Conservation (phyloP, 2,329 filamentous ascomycete genomes). For the Westerdykella ornata region DNA sequence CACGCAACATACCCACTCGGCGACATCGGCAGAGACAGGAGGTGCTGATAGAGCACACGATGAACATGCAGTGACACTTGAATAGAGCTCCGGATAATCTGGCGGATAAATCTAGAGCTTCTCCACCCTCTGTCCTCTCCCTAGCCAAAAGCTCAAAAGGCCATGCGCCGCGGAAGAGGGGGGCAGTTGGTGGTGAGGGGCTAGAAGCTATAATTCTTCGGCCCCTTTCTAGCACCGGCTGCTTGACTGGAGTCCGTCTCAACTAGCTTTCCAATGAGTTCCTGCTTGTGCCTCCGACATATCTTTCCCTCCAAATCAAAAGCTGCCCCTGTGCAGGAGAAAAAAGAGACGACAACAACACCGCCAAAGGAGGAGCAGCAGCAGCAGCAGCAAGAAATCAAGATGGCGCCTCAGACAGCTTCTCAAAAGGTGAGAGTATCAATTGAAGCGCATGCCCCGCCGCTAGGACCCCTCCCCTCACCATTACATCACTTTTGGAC, state of each 20-base stretch:
- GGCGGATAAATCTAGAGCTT: conserved; percentile 23
- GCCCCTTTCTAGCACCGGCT: conserved; percentile 12
- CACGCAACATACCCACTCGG: conserved; percentile 12
- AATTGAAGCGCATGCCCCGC: too few relatives aligned
- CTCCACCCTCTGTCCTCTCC: conserved; percentile 17
- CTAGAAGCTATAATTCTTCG: conserved; percentile 15
- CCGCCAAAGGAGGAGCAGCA: background rate
- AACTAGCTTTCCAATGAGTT: conserved; percentile 11
- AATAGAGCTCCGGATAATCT: conserved; percentile 30
- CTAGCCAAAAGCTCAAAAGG: conserved; percentile 13
- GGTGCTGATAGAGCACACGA: conserved; percentile 11
- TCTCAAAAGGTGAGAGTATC: conserved; percentile 28
- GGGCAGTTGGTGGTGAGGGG: conserved; percentile 19
- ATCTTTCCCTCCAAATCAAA: conserved; percentile 12
- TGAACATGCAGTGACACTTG: background rate
- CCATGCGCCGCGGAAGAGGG: conserved; percentile 20
- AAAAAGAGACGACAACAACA: conserved; percentile 1
- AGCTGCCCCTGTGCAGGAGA: conserved; percentile 5
- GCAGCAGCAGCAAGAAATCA: conserved; percentile 9
- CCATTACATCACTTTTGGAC: background rate
- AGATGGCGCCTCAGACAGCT: conserved; percentile 25
- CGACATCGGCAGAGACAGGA: conserved; percentile 17
- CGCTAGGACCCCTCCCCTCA: conserved; percentile 20
- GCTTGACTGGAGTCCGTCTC: conserved; percentile 5
- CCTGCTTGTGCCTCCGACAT: conserved; percentile 14